Evolutionary conservation across 2,329 filamentous ascomycete genomes (phyloP), one percentile per base, ranked within the genome.

Genomic region (Calonectria hawksworthii): DNA sequence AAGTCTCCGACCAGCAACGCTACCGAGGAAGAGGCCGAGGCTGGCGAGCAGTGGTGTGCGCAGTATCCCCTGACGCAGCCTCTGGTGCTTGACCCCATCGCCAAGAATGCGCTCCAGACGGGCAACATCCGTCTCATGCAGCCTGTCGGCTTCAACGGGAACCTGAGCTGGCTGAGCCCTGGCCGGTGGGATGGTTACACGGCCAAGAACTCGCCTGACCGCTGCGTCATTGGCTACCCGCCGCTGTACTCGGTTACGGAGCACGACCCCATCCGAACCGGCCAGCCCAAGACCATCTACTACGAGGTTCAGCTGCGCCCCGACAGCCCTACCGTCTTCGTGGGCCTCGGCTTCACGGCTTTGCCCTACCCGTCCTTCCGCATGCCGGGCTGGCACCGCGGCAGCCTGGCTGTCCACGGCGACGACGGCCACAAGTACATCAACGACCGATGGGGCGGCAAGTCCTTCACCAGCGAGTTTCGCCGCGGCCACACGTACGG

Each of bases 351-450:
- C 13, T 95, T 92, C 83, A 86, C 90, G 0, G 94, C 94, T 1
- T 90, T 93, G 63, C 95, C 95, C 10, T 96, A 96, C 81, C 95
- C 95, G 9, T 88, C 90, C 0, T 96, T 95, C 86, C 90, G 95
- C 10, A 89, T 96, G 74, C 95, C 95, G 0, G 95, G 95, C 2
- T 96, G 94, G 95, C 93, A 97, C 82, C 90, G 94, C 41, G 94
- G 91, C 23, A 93, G 92, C 76, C 81, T 96, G 18, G 95, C 89
- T 1, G 91, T 96, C n/a, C 95, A 96, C 82, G 92, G 93, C 61
- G 95, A 96, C 83, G 95, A 96, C 83, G 95, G 95, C 0, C 90
- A 93, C 79, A 90, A 90, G 83, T 97, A 94, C 83, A 89, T 95
- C 80, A 95, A 96, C 82, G 93, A 96, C 83, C 88, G 89, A 10